phyloP scores from a whole-genome alignment of 495 filamentous ascomycete species.

The Aspergillus affinis region DNA sequence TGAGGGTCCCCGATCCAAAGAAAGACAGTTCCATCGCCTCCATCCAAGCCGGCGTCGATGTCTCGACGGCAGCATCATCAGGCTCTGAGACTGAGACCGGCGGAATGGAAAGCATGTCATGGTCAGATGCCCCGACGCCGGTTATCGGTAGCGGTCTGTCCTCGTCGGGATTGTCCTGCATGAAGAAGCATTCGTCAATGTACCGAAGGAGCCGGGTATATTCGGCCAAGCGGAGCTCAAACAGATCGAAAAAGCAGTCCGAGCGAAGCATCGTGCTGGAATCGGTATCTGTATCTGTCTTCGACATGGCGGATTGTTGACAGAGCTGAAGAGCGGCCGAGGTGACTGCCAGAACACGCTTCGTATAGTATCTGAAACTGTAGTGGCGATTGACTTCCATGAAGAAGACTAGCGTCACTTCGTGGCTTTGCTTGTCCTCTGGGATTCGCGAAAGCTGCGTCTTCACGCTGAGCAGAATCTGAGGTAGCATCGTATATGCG shows the following conservation, averaged over 20 bases:
- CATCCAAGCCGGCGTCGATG: constrained; percentile 3
- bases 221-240: constrained; percentile 15
- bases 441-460: constrained; percentile 14
- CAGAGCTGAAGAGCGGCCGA: constrained; percentile 16
- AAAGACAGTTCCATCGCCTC: neutral
- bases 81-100: neutral
- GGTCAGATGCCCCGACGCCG: neutral
- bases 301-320: constrained; percentile 2
- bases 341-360: constrained; percentile 13
- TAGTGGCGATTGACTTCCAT: constrained; percentile 17
- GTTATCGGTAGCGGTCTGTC: neutral
- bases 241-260: constrained; percentile 7
- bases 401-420: constrained; percentile 20
- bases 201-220: constrained; percentile 13
- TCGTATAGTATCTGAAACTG: constrained; percentile 16
- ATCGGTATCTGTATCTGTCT: no score
- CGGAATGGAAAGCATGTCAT: neutral
- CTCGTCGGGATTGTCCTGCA: constrained; percentile 9
- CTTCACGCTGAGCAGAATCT: constrained; percentile 19
- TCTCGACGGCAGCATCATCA: no score
- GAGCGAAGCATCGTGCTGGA: neutral
- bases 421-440: constrained; percentile 19
- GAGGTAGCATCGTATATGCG: constrained; percentile 18
- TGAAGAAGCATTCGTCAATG: constrained; percentile 17
- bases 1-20: neutral